Evolutionary conservation across 352 stramenopile species (phyloP).

Genomic region (Globisporangium okanoganense): DNA sequence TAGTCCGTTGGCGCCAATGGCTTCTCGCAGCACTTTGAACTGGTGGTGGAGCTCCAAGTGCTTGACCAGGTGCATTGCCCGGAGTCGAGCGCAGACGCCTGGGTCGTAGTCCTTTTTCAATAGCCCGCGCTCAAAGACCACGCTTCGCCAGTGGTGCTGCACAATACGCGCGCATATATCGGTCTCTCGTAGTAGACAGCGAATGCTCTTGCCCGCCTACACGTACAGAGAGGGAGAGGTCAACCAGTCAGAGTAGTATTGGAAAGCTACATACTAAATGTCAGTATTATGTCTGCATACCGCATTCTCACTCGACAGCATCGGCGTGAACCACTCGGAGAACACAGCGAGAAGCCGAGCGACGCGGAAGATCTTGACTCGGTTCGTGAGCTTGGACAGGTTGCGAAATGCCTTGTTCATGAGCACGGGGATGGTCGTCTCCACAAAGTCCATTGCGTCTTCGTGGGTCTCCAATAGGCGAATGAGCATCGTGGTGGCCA

Average conservation of each 20-base stretch:
- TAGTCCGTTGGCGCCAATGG: conserved; percentile 32
- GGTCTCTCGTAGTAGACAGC: conserved; percentile 50
- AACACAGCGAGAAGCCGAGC: conserved; percentile 48
- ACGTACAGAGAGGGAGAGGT: neutral
- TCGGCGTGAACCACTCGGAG: conserved; percentile 53
- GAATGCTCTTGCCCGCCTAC: conserved; percentile 37
- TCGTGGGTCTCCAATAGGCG: conserved; percentile 65
- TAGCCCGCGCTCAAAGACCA: conserved; percentile 52
- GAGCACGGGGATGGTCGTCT: conserved; percentile 62
- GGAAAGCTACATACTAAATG: neutral
- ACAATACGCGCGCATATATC: conserved; percentile 69
- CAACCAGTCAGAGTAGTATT: too few species aligned
- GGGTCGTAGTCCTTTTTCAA: conserved; percentile 42
- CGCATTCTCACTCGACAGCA: conserved; percentile 63
- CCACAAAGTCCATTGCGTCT: conserved; percentile 58
- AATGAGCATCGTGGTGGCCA: conserved; percentile 69
- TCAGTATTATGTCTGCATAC: conserved; percentile 11
- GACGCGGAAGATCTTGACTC: conserved; percentile 51
- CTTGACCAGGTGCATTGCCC: conserved; percentile 74
- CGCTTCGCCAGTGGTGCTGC: conserved; percentile 70
- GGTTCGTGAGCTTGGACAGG: conserved; percentile 51
- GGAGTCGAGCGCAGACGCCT: conserved; percentile 45
- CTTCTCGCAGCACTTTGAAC: conserved; percentile 55
- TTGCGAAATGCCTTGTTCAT: conserved; percentile 75
- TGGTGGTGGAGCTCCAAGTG: conserved; percentile 66